Conservation (phyloP, 2,329 filamentous ascomycete genomes). For the Decorospora gaudefroyi region DNA sequence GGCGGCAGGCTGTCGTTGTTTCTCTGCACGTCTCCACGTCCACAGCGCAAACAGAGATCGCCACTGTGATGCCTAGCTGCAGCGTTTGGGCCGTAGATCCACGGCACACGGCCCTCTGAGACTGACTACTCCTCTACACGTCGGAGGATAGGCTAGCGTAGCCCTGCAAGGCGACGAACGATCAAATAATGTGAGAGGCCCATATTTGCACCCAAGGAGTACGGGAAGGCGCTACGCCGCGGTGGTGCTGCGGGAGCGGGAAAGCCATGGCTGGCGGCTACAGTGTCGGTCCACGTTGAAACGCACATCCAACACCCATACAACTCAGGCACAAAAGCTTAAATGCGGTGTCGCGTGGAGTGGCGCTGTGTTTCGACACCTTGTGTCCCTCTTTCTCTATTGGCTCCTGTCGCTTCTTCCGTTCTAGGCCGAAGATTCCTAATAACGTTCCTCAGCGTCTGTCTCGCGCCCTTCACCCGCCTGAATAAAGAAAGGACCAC, state of each 20-base stretch:
- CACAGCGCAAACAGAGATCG: slow-evolving; percentile 17
- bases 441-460: slow-evolving; percentile 29
- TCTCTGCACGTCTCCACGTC: slow-evolving; percentile 18
- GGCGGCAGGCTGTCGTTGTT: slow-evolving; percentile 32
- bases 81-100: slow-evolving; percentile 32
- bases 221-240: slow-evolving; percentile 33
- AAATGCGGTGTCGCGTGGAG: slow-evolving; percentile 36
- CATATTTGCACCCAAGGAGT: slow-evolving; percentile 15
- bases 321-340: slow-evolving; percentile 42
- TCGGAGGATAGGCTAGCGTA: slow-evolving; percentile 22
- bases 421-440: slow-evolving; percentile 27
- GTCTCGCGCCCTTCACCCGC: slow-evolving; percentile 38
- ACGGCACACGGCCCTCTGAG: slow-evolving; percentile 25
- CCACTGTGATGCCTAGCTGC: slow-evolving; percentile 27
- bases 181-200: slow-evolving; percentile 9
- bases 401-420: slow-evolving; percentile 39
- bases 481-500: slow-evolving; percentile 41
- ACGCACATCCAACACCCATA: slow-evolving; percentile 41
- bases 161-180: slow-evolving; percentile 18
- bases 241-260: slow-evolving; percentile 30
- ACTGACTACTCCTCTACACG: slow-evolving; percentile 19
- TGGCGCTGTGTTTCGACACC: slow-evolving; percentile 45
- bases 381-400: slow-evolving; percentile 33
- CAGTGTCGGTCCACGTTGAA: slow-evolving; percentile 43
- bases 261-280: slow-evolving; percentile 41